Evolutionary conservation across 2,329 filamentous ascomycete species (phyloP), one percentile per base, ranked within the genome.

Genomic region (Aureobasidium sp.): DNA sequence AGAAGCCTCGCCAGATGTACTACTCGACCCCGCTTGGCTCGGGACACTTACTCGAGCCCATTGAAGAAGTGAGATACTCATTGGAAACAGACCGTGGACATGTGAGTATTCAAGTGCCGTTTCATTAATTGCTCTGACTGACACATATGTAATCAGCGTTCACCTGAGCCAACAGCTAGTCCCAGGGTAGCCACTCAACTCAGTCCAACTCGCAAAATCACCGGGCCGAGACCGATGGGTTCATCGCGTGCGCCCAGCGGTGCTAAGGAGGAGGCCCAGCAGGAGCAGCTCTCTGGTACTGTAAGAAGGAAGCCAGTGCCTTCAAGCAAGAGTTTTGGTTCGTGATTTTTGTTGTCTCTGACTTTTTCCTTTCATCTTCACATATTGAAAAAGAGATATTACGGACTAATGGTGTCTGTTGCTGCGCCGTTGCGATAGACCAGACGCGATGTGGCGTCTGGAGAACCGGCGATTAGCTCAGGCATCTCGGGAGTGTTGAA

Each of bases 1-100:
- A 58, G 42, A 58, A 58, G 21, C 58, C 48, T 59, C 42, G 64
- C 29, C 58, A 59, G 39, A 59, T 66, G 60, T 62, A 66, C 59
- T 74, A 75, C 64, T 68, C 68, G 41, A 69, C 67, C 16, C 73
- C 73, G 7, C 71, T 71, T 30, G 73, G 73, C 36, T 72, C 70
- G 5, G 73, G 73, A 3, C 72, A 74, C 62, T 63, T 74, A 25
- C 69, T 81, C 32, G 78, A 78, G 62, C 79, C 79, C 16, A 81
- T 81, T 63, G 75, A 78, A 63, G 79, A 81, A 68, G 77, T 79
- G 39, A 68, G 78, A 45, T 79, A 80, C 65, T 77, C 74, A 58
- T 71, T 80, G 10, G 78, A 80, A 70, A 79, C 77, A 9, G 78
- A 81, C 59, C 72, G 67, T 47, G 69, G 71, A 61, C 64, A 65